Evolutionary conservation across 352 stramenopile species (phyloP), one percentile per base, ranked within the genome.

Genomic region (Phytopythium kandeliae): DNA sequence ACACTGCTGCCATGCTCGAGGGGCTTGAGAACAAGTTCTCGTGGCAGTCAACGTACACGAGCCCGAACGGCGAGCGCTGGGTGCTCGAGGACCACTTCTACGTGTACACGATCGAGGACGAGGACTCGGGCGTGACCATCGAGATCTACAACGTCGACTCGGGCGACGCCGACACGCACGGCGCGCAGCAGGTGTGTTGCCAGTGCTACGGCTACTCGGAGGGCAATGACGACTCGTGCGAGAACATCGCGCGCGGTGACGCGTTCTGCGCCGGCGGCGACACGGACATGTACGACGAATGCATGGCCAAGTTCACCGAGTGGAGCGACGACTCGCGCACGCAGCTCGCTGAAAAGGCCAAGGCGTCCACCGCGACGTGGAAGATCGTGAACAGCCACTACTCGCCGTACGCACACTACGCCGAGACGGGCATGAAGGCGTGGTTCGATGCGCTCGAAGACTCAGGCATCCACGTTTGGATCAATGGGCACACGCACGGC

Each of bases 371-470:
- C 16, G 82, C 82, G 2, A 85, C 78, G 35, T 93, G 81, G 77
- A 93, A 93, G 65, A 79, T 93, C 35, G 77, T 93, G 43, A 93
- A 93, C 60, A 83, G 68, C 35, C 83, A 92, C 65, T 93, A 93
- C 67, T 85, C 64, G 4, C 78, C 83, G 4, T 84, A 87, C 48
- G 69, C 78, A 48, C 82, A 93, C 65, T 86, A 86, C 53, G 67
- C 78, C 17, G 64, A 75, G 22, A 36, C 52, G 4, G 67, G 69
- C 28, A 79, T 80, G 67, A 66, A 82, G 25, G 75, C 67, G 49
- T 93, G 82, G 82, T 76, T 78, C 17, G 54, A 74, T 5, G 58
- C 80, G 11, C 63, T 89, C 11, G 40, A 79, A 8, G 70, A 66
- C 35, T 67, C 62, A 4, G 74, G 68, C 25, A 54, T 88, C 22